Evolutionary conservation across 1,284 basidiomycete genomes (phyloP), one percentile per base, ranked within the genome.

Genomic region (Irpex rosettiformis): DNA sequence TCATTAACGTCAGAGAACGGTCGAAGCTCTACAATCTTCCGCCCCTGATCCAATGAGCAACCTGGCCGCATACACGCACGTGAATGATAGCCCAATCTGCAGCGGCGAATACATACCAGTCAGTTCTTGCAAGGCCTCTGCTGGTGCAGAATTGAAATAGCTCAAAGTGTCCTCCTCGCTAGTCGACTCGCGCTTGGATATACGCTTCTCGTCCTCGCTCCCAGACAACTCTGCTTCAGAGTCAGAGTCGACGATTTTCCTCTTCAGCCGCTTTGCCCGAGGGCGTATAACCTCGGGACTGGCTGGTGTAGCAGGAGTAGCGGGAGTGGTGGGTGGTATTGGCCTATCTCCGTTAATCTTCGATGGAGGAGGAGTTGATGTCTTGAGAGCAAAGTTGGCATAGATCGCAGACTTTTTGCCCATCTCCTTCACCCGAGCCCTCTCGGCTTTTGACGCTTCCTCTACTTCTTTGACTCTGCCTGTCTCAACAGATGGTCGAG

Each of bases 1-100:
- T 96, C 93, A 37, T 90, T 87, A n/a, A 88, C 81, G 21, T 85
- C 83, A 4, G 72, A 70, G 72, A 94, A 99, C 0, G 96, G 96
- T 49, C 96, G 86, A 42, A 95, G 76, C 18, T 81, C 79, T 59
- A 94, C 83, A 64, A 98, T 93, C 58, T 83, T 83, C 25, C 84
- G 75, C 0, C 96, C 96, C 72, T 98, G 95, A 45, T 88, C 89
- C 2, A 77, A 74, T 13, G 83, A 88, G 69, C 95, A 98, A 3
- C 94, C 94, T 96, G 64, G 40, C 61, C 1, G 3, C 33, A n/a
- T 54, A 56, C 16, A 8, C 16, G 33, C n/a, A n/a, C 45, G 4
- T n/a, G 21, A 30, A 22, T 27, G 25, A 57, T 24, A 18, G 59
- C 11, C 30, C 52, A 64, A 52, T 67, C 47, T 68, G 62, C 43